Percentiles rank a stretch among this genome's conserved stretches.
These are phyloP conservation scores for Paracoccidioides brasiliensis DNA, from an alignment of 2,329 filamentous ascomycete genomes.

Conservation along the genomic window DNA sequence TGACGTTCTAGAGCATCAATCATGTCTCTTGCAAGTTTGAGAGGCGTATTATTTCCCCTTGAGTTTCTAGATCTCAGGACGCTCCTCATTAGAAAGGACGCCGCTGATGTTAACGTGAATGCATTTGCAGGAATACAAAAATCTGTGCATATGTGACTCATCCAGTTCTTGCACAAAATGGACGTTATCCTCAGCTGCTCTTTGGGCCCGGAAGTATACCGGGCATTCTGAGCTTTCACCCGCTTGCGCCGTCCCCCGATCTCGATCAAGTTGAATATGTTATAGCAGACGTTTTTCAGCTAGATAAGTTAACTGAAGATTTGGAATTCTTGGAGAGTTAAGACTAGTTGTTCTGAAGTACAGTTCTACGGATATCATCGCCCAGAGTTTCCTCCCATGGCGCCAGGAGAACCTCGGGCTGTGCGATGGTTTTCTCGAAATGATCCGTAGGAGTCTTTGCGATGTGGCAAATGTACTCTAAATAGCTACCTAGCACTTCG, in stretches of 20 bases:
- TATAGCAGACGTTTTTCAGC: constrained; percentile 36
- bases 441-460: constrained; percentile 14
- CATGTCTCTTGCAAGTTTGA: constrained; percentile 34
- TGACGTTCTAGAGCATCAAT: constrained; percentile 29
- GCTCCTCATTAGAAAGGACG: constrained; percentile 39
- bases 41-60: constrained; percentile 25
- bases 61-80: constrained; percentile 34
- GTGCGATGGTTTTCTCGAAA: constrained; percentile 11
- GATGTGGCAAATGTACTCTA: constrained; percentile 24
- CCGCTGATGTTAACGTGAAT: constrained; percentile 38
- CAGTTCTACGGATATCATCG: constrained; percentile 27
- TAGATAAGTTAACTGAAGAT: constrained; percentile 40
- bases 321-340: constrained; percentile 35
- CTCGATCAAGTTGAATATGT: constrained; percentile 35
- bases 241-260: constrained; percentile 14
- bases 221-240: constrained; percentile 11
- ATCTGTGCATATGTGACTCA: constrained; percentile 33
- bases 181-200: constrained; percentile 39
- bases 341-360: constrained; percentile 32
- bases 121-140: constrained; percentile 38
- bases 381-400: constrained; percentile 35
- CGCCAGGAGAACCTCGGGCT: constrained; percentile 29
- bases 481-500: constrained; percentile 28
- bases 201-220: constrained; percentile 32
- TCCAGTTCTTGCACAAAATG: constrained; percentile 36